These are phyloP conservation scores for Exutisphaerella laricina DNA, from an alignment of 2,329 filamentous ascomycete species.

Conservation along the genomic window DNA sequence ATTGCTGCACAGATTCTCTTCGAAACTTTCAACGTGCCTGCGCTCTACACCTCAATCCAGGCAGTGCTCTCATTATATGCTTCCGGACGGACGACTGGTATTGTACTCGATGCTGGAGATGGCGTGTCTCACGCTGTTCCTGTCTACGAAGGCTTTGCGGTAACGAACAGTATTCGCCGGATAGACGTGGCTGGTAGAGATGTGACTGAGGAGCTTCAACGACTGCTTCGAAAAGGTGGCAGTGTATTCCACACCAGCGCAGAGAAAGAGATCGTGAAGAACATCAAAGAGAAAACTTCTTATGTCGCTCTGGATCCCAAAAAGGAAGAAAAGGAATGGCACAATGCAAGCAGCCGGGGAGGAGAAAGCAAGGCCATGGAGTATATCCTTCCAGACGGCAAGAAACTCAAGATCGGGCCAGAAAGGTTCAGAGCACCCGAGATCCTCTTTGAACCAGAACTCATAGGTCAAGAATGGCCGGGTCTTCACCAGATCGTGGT, in stretches of 20 bases:
- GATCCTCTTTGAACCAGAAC: constrained; percentile 94
- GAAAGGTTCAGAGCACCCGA: constrained; percentile 95
- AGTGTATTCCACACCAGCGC: constrained; percentile 96
- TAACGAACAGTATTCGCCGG: constrained; percentile 87
- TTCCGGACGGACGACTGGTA: constrained; percentile 89
- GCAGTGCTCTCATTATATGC: constrained; percentile 94
- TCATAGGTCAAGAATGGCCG: constrained; percentile 94
- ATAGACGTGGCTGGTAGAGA: constrained; percentile 96
- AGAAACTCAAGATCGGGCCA: constrained; percentile 88
- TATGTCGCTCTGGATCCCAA: constrained; percentile 88
- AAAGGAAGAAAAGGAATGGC: constrained; percentile 96
- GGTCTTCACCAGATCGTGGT: constrained; percentile 98
- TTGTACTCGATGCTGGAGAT: constrained; percentile 91
- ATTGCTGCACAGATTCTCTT: constrained; percentile 96
- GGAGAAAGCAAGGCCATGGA: constrained; percentile 67
- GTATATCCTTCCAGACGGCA: constrained; percentile 85
- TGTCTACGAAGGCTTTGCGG: constrained; percentile 96
- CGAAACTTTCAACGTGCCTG: constrained; percentile 97
- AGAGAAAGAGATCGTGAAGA: constrained; percentile 96
- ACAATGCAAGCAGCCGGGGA: constrained; percentile 59
- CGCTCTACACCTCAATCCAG: constrained; percentile 94
- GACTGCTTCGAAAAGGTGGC: constrained; percentile 81
- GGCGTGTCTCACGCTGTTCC: constrained; percentile 96
- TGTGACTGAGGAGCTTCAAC: constrained; percentile 92
- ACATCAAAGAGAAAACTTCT: constrained; percentile 92